A percentile compares a stretch with the other conserved stretches of the same genome.
These are phyloP conservation scores for Solanum hybrid DNA, from an alignment of 305 asterid genomes.

Conservation along the genomic window DNA sequence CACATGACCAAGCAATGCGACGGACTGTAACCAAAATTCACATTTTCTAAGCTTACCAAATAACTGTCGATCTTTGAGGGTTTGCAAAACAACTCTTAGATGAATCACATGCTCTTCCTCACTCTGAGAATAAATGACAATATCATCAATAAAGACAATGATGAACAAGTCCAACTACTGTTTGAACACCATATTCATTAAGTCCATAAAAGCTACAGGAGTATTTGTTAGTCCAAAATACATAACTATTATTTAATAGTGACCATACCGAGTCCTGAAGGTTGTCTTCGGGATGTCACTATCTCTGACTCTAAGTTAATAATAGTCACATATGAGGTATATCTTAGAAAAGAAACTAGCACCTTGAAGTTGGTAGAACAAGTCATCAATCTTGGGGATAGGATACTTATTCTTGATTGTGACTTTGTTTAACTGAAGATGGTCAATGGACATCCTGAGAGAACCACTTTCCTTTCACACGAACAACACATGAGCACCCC, in stretches of 20 bases:
- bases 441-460: not conserved
- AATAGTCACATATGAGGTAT: fast-evolving
- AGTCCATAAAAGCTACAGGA: not conserved
- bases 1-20: not conserved
- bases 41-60: not conserved
- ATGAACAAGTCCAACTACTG: no score
- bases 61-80: not conserved
- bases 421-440: not conserved
- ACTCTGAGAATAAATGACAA: not conserved
- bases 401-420: no score
- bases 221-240: not conserved
- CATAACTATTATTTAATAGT: not conserved
- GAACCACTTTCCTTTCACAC: not conserved
- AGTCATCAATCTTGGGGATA: not conserved
- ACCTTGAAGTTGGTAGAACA: not conserved
- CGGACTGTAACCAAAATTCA: not conserved
- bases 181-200: not conserved
- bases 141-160: not conserved
- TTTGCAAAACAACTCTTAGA: not conserved
- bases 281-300: not conserved
- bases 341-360: not conserved
- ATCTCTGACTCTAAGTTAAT: not conserved
- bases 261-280: not conserved
- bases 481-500: not conserved
- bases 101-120: not conserved